Percentiles rank a stretch among this genome's conserved stretches.
Evolutionary conservation across 768 basidiomycete species (phyloP).

Genomic region (Russula griseocarnosa): DNA sequence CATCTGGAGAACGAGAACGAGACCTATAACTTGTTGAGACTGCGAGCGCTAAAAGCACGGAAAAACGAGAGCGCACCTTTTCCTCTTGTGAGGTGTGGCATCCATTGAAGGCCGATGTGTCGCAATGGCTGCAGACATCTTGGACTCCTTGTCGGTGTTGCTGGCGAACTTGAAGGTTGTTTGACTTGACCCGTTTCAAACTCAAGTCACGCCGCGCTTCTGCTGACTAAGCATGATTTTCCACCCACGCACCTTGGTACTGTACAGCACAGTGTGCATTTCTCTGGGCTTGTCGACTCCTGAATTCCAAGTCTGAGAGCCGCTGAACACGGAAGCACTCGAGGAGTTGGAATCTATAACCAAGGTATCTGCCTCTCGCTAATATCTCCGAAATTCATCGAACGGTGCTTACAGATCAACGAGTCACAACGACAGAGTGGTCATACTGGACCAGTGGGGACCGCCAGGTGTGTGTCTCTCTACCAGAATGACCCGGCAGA

Average conservation of each 20-base stretch:
- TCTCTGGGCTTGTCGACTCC: too few species aligned
- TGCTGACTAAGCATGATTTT: conserved; percentile 22
- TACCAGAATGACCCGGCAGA: neutral
- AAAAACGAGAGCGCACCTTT: conserved; percentile 12
- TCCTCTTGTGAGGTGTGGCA: conserved; percentile 21
- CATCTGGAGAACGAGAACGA: conserved; percentile 34
- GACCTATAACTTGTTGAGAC: conserved; percentile 31
- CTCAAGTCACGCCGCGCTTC: neutral
- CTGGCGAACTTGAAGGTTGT: neutral
- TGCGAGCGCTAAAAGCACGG: neutral
- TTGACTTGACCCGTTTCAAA: too few species aligned
- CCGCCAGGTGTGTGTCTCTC: conserved; percentile 53
- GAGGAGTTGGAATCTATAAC: conserved; percentile 47
- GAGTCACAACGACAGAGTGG: too few species aligned
- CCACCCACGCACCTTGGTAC: too few species aligned
- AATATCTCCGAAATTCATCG: neutral
- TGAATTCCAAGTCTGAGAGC: too few species aligned
- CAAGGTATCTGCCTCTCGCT: conserved; percentile 45
- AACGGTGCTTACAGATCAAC: conserved; percentile 41
- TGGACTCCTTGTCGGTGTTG: conserved; percentile 6
- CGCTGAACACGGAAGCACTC: conserved; percentile 45
- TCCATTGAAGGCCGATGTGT: conserved; percentile 9
- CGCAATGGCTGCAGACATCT: conserved; percentile 18
- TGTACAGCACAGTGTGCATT: too few species aligned
- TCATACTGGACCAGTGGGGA: too few species aligned